Conservation (phyloP, 2,329 filamentous ascomycete species). For the Chrysosphaeria jannelii region DNA sequence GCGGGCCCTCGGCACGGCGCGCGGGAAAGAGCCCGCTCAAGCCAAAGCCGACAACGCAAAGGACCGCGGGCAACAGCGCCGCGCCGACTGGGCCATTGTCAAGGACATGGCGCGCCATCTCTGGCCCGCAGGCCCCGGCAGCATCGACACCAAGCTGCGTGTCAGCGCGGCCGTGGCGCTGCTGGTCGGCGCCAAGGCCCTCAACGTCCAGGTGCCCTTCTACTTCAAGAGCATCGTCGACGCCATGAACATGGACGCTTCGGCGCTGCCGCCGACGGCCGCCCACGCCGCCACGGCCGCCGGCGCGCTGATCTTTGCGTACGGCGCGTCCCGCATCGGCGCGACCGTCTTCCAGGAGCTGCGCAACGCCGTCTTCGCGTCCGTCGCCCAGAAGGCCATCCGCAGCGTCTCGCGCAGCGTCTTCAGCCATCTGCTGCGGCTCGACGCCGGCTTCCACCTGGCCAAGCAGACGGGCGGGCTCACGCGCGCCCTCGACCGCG, state of each 20-base stretch:
- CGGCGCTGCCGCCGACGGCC: conserved; percentile 26
- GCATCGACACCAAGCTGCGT: conserved; percentile 50
- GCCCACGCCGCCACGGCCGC: conserved; percentile 72
- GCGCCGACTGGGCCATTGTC: conserved; percentile 95
- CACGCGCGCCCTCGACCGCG: conserved; percentile 79
- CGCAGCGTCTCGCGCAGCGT: conserved; percentile 73
- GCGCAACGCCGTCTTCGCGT: conserved; percentile 87
- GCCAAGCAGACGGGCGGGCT: conserved; percentile 82
- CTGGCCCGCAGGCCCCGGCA: conserved; percentile 85
- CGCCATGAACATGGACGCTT: conserved; percentile 86
- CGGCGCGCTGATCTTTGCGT: conserved; percentile 77
- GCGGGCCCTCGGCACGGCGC: neutral
- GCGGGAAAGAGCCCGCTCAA: neutral
- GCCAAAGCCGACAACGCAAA: conserved; percentile 32
- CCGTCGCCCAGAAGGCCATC: conserved; percentile 89
- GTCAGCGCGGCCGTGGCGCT: conserved; percentile 63
- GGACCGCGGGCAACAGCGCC: conserved; percentile 63
- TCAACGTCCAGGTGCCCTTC: conserved; percentile 95
- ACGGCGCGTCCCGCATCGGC: conserved; percentile 66
- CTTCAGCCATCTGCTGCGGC: conserved; percentile 60
- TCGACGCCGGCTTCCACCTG: conserved; percentile 85
- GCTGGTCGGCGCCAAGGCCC: conserved; percentile 66
- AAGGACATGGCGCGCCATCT: conserved; percentile 90
- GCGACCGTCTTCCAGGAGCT: conserved; percentile 78
- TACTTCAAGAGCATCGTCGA: conserved; percentile 98